Evolutionary conservation across 345 rosid genomes (phyloP).

Genomic region (Noccaea caerulescens): DNA sequence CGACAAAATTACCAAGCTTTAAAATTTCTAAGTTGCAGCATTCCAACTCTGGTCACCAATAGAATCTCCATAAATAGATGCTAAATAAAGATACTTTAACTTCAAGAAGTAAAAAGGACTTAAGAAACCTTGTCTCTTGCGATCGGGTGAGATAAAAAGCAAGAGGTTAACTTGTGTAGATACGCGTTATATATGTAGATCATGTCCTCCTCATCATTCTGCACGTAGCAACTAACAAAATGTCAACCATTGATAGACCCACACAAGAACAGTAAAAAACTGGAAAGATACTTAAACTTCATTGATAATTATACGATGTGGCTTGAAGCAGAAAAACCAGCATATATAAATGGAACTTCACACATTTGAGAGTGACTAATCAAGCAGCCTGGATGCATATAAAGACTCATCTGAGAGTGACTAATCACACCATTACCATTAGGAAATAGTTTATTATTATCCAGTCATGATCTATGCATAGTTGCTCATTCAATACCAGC

Average conservation of each 20-base stretch:
- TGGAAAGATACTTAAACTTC: neutral
- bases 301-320: neutral
- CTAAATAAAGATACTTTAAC: neutral
- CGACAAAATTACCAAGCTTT: constrained; percentile 10
- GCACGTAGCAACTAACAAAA: constrained; percentile 46
- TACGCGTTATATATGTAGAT: constrained; percentile 88
- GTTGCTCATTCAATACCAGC: constrained; percentile 19
- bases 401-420: constrained; percentile 9
- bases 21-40: neutral
- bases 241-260: constrained; percentile 21
- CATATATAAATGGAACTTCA: neutral
- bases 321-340: constrained; percentile 5
- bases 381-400: neutral
- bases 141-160: constrained; percentile 84
- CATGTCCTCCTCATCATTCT: constrained; percentile 95
- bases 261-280: neutral
- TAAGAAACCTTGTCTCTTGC: constrained; percentile 88
- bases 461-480: constrained; percentile 22
- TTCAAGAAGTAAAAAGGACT: neutral
- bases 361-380: constrained; percentile 16
- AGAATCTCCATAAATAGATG: neutral
- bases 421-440: constrained; percentile 4
- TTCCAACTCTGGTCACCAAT: constrained; percentile 10
- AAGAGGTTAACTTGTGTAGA: constrained; percentile 85
- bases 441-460: constrained; percentile 16